Evolutionary conservation across 108 stramenopile species (phyloP), one percentile per base, ranked within the genome.

Genomic region (Pseudonitzschia pungens): DNA sequence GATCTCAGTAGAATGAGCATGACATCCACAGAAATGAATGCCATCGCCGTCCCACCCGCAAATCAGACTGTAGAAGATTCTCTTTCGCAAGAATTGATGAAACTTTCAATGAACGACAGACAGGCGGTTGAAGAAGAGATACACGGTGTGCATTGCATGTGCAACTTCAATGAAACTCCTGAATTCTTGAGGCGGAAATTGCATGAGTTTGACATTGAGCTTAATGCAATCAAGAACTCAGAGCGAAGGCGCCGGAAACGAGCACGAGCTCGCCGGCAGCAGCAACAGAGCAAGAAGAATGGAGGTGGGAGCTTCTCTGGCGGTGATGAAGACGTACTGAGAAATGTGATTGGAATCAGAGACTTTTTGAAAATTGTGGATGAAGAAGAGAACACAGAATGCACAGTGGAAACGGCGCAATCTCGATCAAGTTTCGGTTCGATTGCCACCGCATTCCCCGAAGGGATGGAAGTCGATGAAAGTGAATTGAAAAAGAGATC

Each of bases 41-140:
- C 28, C 7, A 58, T 58, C 8, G 29, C 26, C 5, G 15, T 31
- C 15, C 57, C 57, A 27, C 57, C 22, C 6, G 8, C 24, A 27
- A 14, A 27, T 27, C 21, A 21, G 16, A 58, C 57, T 58, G 57
- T 58, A 14, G 57, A 58, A 5, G 26, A 22, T 58, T 27, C 26
- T 58, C 21, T 58, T 16, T 31, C 28, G 26, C 6, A 31, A 31
- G 57, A 21, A 58, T 27, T 58, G 29, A 58, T 58, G 57, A 58
- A 58, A 58, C 29, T 58, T 8, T 58, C 57, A 8, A 58, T 58
- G 24, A 58, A 58, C 29, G 28, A 58, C 28, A 21, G 57, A 26
- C 21, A 31, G 21, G 22, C n/a, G 27, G 27, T 58, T 10, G 57
- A 58, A 58, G 57, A 58, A 58, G 57, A 58, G 27, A 14, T 58